Percentiles rank a stretch among this genome's conserved stretches.
These are phyloP conservation scores for Debaryomyces prosopidis DNA, from an alignment of 805 yeast genomes.

Conservation along the genomic window DNA sequence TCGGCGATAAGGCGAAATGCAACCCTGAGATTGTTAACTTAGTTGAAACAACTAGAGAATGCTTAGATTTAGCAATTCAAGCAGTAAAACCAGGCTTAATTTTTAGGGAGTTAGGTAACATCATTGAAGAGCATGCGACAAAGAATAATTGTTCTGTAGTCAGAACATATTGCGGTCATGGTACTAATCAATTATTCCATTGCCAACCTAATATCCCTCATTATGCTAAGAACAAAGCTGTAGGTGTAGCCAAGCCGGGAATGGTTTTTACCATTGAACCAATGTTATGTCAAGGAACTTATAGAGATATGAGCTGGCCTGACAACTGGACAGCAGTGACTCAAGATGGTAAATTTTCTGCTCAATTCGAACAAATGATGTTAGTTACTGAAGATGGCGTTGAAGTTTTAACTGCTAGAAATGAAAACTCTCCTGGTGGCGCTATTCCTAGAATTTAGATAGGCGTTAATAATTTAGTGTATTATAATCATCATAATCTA, in stretches of 20 bases:
- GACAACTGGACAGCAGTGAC: slow-evolving; percentile 97
- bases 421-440: slow-evolving; percentile 86
- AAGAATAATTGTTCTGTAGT: slow-evolving; percentile 83
- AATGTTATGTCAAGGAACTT: slow-evolving; percentile 86
- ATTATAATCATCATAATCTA: slow-evolving; percentile 3
- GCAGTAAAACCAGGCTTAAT: slow-evolving; percentile 89
- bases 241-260: slow-evolving; percentile 94
- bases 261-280: slow-evolving; percentile 98
- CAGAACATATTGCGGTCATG: slow-evolving; percentile 91
- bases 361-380: slow-evolving; percentile 94
- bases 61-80: slow-evolving; percentile 79
- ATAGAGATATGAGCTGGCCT: slow-evolving; percentile 87
- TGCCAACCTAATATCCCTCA: slow-evolving; percentile 92
- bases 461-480: slow-evolving; percentile 1
- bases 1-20: slow-evolving; percentile 83
- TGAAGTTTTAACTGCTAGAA: slow-evolving; percentile 85
- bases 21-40: slow-evolving; percentile 82
- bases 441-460: slow-evolving; percentile 55
- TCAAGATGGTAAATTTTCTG: slow-evolving; percentile 84
- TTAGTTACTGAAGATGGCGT: slow-evolving; percentile 91
- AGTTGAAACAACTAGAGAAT: slow-evolving; percentile 86
- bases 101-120: slow-evolving; percentile 82
- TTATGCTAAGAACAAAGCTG: slow-evolving; percentile 88
- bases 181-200: slow-evolving; percentile 84
- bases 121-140: slow-evolving; percentile 83